A percentile compares a stretch with the other conserved stretches of the same genome.
Conservation (phyloP, 129 eudicot genomes). For the Solidago caesia region DNA sequence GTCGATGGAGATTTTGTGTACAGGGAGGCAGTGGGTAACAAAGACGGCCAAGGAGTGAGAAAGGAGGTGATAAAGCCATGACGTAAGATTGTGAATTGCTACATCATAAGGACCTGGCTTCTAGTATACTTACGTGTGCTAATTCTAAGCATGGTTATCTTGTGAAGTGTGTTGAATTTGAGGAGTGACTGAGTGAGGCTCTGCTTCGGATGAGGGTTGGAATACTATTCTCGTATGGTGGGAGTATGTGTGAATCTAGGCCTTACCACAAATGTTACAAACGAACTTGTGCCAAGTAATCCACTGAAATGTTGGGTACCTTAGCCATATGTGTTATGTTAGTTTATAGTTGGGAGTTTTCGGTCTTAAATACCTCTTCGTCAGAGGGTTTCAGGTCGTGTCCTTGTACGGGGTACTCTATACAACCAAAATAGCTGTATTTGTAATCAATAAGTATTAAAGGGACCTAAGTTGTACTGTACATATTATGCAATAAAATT, state of each 20-base stretch:
- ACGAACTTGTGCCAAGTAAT: not conserved
- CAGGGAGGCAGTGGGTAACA: not conserved
- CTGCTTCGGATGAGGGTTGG: not conserved
- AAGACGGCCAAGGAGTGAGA: too few species aligned
- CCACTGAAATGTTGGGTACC: not conserved
- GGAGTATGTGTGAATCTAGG: not conserved
- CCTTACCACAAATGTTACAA: not conserved
- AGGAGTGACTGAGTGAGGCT: not conserved
- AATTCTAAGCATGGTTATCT: not conserved
- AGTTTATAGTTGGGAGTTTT: not conserved
- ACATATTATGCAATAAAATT: not conserved
- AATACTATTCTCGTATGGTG: not conserved
- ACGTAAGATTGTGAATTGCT: too few species aligned
- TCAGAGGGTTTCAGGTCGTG: not conserved
- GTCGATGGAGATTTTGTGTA: not conserved
- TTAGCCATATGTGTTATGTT: not conserved
- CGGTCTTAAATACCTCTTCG: not conserved
- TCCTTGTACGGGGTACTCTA: not conserved
- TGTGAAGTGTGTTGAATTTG: not conserved
- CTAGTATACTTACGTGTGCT: not conserved
- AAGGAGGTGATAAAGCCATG: too few species aligned
- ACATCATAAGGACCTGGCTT: not conserved
- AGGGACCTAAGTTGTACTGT: slow-evolving; percentile 2
- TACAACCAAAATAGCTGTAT: not conserved
- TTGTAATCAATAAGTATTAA: not conserved